Percentiles rank a stretch among this genome's conserved stretches.
These are phyloP conservation scores for Tolypocladium cylindrosporum DNA, from an alignment of 2,329 filamentous ascomycete species.

Conservation along the genomic window DNA sequence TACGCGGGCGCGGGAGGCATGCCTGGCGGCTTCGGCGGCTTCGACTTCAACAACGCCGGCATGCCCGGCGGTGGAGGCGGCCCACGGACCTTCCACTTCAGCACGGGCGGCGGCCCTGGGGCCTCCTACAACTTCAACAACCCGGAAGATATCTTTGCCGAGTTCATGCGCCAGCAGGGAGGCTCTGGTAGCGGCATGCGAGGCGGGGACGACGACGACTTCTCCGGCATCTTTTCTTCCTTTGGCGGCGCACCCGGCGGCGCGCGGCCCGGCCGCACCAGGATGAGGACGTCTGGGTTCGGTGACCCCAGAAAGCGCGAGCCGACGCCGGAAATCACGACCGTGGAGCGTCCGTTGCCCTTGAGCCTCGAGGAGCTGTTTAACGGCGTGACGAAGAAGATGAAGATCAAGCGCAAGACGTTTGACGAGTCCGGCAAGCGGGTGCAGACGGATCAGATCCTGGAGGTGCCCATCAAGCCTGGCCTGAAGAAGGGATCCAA, in stretches of 20 bases:
- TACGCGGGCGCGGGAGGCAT: slow-evolving; percentile 49
- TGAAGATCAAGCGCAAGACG: slow-evolving; percentile 96
- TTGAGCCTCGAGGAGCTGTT: slow-evolving; percentile 83
- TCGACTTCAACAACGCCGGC: slow-evolving; percentile 39
- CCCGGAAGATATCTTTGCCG: slow-evolving; percentile 73
- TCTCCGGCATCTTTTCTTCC: slow-evolving; percentile 45
- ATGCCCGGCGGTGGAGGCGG: slow-evolving; percentile 35
- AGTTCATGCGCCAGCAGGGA: slow-evolving; percentile 57
- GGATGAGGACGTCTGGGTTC: slow-evolving; percentile 31
- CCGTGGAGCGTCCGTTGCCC: slow-evolving; percentile 74
- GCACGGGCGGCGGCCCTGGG: slow-evolving; percentile 39
- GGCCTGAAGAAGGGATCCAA: slow-evolving; percentile 95
- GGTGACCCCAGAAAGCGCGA: slow-evolving; percentile 20
- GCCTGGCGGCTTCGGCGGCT: slow-evolving; percentile 41
- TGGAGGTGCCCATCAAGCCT: slow-evolving; percentile 92
- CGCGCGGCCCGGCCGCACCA: slow-evolving; percentile 25
- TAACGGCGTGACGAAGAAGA: slow-evolving; percentile 83
- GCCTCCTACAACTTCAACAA: slow-evolving; percentile 74
- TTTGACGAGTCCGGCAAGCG: slow-evolving; percentile 82
- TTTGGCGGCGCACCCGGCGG: slow-evolving; percentile 29
- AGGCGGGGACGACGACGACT: slow-evolving; percentile 25
- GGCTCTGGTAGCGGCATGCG: slow-evolving; percentile 25
- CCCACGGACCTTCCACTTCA: slow-evolving; percentile 54
- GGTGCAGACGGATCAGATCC: slow-evolving; percentile 75
- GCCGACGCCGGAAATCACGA: slow-evolving; percentile 72